These are phyloP conservation scores for Trametes elegans DNA, from an alignment of 768 basidiomycete genomes.

Conservation along the genomic window DNA sequence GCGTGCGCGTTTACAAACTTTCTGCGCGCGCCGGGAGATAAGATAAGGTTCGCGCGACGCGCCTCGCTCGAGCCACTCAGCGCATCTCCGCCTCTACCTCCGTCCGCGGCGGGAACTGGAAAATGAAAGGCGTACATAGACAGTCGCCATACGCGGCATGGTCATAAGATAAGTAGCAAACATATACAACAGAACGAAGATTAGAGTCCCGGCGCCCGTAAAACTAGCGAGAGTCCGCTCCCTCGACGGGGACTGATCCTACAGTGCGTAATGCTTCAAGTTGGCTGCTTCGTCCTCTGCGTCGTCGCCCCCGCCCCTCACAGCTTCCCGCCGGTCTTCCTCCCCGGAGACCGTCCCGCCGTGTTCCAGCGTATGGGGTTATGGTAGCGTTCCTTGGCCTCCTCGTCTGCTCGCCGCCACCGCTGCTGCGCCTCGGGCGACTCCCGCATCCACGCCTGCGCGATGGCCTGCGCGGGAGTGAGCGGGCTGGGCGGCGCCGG, in stretches of 20 bases:
- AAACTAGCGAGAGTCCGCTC: conserved; percentile 17
- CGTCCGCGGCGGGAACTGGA: background rate
- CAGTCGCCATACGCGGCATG: conserved; percentile 1
- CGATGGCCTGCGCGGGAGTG: conserved; percentile 62
- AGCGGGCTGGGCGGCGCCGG: conserved; percentile 21
- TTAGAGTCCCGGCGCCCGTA: conserved; percentile 19
- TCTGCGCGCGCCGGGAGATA: conserved; percentile 21
- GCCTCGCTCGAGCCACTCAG: background rate
- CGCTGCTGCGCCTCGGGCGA: conserved; percentile 55
- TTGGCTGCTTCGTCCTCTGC: conserved; percentile 14
- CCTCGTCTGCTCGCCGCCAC: conserved; percentile 58
- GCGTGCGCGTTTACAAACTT: conserved; percentile 14
- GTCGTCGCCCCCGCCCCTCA: conserved; percentile 26
- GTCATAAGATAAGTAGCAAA: conserved; percentile 13
- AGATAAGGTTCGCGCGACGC: conserved; percentile 24
- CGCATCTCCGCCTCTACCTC: background rate
- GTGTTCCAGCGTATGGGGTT: conserved; percentile 33
- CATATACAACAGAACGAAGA: conserved; percentile 20
- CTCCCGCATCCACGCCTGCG: conserved; percentile 65
- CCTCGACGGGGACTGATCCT: conserved; percentile 21
- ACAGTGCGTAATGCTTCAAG: conserved; percentile 10
- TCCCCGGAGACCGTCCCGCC: conserved; percentile 21
- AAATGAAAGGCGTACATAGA: background rate
- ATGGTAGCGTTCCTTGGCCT: conserved; percentile 44
- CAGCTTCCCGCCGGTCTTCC: conserved; percentile 49